These are phyloP conservation scores for Yamadazyma songkhlaensis DNA, from an alignment of 1,139 yeast genomes.

Conservation along the genomic window DNA sequence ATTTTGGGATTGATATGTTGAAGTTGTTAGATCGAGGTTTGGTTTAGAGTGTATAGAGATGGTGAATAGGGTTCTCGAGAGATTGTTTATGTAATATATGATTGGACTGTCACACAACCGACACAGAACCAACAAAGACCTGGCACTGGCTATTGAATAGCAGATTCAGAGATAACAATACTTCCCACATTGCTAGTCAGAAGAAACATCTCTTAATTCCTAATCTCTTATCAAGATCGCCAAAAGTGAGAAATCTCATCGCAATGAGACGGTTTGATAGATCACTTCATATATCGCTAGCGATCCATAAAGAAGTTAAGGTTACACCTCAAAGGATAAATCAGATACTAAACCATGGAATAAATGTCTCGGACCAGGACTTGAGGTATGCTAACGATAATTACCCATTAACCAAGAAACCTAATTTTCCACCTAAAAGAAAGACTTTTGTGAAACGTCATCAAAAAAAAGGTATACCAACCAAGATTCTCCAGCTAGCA, in stretches of 20 bases:
- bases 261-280: constrained; percentile 3
- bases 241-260: neutral
- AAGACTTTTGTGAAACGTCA: neutral
- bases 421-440: neutral
- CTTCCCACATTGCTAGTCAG: too few species aligned
- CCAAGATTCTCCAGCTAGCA: neutral
- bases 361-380: constrained; percentile 9
- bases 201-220: too few species aligned
- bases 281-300: constrained; percentile 1
- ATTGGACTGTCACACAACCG: too few species aligned
- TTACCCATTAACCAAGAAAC: constrained; percentile 1
- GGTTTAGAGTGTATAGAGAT: too few species aligned
- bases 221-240: neutral
- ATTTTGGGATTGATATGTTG: too few species aligned
- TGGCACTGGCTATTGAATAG: too few species aligned
- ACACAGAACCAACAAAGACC: too few species aligned
- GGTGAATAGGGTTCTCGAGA: too few species aligned
- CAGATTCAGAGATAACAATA: too few species aligned
- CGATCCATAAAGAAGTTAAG: constrained; percentile 3
- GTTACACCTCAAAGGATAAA: constrained; percentile 12
- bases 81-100: too few species aligned
- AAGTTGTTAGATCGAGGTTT: too few species aligned
- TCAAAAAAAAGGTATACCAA: neutral
- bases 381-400: constrained; percentile 7
- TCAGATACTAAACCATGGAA: constrained; percentile 10